Conservation (phyloP, 2,329 filamentous ascomycete genomes). For the Hypoxylon sp. region DNA sequence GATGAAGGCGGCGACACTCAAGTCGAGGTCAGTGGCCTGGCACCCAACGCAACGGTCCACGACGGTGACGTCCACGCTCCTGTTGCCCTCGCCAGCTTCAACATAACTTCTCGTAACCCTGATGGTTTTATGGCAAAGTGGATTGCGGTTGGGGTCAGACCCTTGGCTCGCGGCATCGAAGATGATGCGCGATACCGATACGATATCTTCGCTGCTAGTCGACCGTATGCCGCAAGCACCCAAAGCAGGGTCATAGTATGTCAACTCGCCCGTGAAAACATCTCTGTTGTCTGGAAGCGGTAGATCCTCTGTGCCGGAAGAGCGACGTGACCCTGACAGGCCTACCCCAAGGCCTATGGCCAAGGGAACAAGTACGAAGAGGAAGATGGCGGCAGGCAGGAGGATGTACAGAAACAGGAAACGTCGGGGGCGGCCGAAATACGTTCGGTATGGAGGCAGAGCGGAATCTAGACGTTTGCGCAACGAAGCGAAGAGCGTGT, state of each 20-base stretch:
- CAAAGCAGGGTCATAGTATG: slow-evolving; percentile 76
- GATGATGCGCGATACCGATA: slow-evolving; percentile 75
- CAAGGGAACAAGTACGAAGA: slow-evolving; percentile 47
- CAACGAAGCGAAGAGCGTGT: slow-evolving; percentile 27
- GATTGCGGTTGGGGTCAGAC: slow-evolving; percentile 74
- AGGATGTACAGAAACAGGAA: slow-evolving; percentile 47
- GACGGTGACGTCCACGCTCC: slow-evolving; percentile 70
- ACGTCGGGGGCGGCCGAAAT: slow-evolving; percentile 48
- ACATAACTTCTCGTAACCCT: slow-evolving; percentile 66
- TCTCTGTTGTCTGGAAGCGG: slow-evolving; percentile 44
- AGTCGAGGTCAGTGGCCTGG: slow-evolving; percentile 63
- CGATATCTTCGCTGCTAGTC: slow-evolving; percentile 70
- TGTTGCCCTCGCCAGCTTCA: slow-evolving; percentile 60
- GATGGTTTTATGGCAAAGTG: slow-evolving; percentile 77
- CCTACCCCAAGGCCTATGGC: slow-evolving; percentile 51
- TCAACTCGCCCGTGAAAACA: slow-evolving; percentile 74
- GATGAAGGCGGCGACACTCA: slow-evolving; percentile 64
- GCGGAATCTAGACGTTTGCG: slow-evolving; percentile 42
- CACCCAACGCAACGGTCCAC: slow-evolving; percentile 76
- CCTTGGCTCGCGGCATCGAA: slow-evolving; percentile 72
- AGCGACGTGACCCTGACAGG: slow-evolving; percentile 42
- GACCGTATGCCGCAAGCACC: slow-evolving; percentile 78
- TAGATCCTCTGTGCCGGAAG: slow-evolving; percentile 32
- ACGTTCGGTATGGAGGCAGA: slow-evolving; percentile 49
- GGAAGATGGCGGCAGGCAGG: slow-evolving; percentile 43